These are phyloP conservation scores for Fusarium proliferatum DNA, from an alignment of 2,329 filamentous ascomycete species.

Conservation along the genomic window DNA sequence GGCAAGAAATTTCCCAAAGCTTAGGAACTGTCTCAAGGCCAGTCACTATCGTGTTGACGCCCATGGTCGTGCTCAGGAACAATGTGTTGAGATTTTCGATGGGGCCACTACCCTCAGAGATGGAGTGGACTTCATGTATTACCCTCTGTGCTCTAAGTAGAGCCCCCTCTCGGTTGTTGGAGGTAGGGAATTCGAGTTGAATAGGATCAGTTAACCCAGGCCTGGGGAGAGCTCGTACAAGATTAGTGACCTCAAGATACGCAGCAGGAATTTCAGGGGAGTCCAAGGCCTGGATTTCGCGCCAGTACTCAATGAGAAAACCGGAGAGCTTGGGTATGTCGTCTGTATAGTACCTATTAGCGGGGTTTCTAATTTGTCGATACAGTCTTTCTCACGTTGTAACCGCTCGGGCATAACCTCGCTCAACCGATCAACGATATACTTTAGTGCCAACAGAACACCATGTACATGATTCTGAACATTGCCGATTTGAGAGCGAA, in stretches of 20 bases:
- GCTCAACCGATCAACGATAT: slow-evolving; percentile 64
- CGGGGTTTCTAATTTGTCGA: not conserved
- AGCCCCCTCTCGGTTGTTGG: slow-evolving; percentile 46
- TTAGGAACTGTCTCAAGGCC: slow-evolving; percentile 50
- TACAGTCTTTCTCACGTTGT: slow-evolving; percentile 51
- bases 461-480: slow-evolving; percentile 69
- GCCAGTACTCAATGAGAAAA: slow-evolving; percentile 46
- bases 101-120: slow-evolving; percentile 38
- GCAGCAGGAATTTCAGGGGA: slow-evolving; percentile 59
- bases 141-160: slow-evolving; percentile 55
- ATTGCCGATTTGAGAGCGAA: slow-evolving; percentile 38
- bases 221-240: slow-evolving; percentile 50
- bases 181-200: slow-evolving; percentile 33
- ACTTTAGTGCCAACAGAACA: slow-evolving; percentile 65
- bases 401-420: slow-evolving; percentile 59
- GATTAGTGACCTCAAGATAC: slow-evolving; percentile 60
- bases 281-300: slow-evolving; percentile 37
- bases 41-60: slow-evolving; percentile 51
- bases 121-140: slow-evolving; percentile 52
- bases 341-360: slow-evolving; percentile 42
- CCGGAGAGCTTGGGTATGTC: slow-evolving; percentile 46
- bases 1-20: slow-evolving; percentile 46
- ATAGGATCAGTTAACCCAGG: slow-evolving; percentile 31
- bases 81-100: slow-evolving; percentile 42
- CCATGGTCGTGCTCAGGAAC: slow-evolving; percentile 46